Evolutionary conservation across 2,329 filamentous ascomycete species (phyloP), one percentile per base, ranked within the genome.

Genomic region (Incumbomyces delicatus): DNA sequence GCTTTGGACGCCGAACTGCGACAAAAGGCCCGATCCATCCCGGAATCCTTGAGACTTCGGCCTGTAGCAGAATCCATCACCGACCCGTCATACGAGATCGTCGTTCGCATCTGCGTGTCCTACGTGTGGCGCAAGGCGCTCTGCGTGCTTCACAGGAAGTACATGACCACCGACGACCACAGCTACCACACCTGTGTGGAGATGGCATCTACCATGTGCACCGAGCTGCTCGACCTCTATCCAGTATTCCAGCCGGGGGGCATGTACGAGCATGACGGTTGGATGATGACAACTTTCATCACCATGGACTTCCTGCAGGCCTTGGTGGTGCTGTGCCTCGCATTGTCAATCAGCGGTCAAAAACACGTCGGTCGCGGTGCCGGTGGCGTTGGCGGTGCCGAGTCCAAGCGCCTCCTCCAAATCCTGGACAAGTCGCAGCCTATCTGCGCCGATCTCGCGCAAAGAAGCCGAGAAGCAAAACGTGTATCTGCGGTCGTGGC

Each of bases 261-360:
- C 5, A 64, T 75, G 20, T 61, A 83, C 12, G 64, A 67, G 50
- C 64, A 68, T 27, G 69, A 74, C 32, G 68, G 70, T 4, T 80
- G 77, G 73, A 79, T 80, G 53, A 59, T 80, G 16, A 74, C 72
- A 2, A 75, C 74, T 1, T 62, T 82, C 3, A 71, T 73, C 10
- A 70, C 77, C 43, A 76, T 80, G 42, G 78, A 83, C 57, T 82
- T 77, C 42, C 63, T 83, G 43, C 68, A 82, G 2, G 77, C 78
- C 0, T 72, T 75, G 46, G 78, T 79, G 70, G 70, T 82, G 12
- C 56, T 83, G 2, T 81, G 76, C 50, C 62, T 82, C 31, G 61
- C 61, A 5, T 33, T 64, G 17, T 51, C 43, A 14, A 18, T 44
- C 10, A 44, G 41, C 33, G 7, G 41, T 3, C 35, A 36, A 16